These are phyloP conservation scores for Rhododendron henanense DNA, from an alignment of 148 eudicot species.

Conservation along the genomic window DNA sequence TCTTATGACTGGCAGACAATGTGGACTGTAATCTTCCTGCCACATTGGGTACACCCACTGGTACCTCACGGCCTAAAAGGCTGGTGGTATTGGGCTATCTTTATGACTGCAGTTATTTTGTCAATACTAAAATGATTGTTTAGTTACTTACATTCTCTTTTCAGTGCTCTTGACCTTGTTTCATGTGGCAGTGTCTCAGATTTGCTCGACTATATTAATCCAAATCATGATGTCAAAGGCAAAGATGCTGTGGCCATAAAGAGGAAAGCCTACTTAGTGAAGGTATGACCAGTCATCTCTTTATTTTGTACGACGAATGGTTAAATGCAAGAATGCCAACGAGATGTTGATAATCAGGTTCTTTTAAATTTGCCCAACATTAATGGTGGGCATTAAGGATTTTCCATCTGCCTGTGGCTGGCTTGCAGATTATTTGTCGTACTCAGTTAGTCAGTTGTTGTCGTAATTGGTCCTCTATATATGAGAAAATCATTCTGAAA, in stretches of 20 bases:
- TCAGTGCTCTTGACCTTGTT: not conserved
- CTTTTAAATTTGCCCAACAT: not conserved
- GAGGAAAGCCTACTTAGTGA: constrained; percentile 61
- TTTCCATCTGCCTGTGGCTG: not conserved
- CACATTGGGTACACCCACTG: not conserved
- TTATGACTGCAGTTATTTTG: not conserved
- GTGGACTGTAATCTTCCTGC: constrained; percentile 1
- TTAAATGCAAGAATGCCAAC: not conserved
- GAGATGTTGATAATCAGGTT: not conserved
- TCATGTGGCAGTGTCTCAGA: constrained; percentile 80
- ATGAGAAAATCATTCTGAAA: not conserved
- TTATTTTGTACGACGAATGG: not conserved
- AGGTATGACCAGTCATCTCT: constrained; percentile 39
- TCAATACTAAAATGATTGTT: not conserved
- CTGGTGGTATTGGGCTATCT: not conserved
- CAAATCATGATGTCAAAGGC: constrained; percentile 72
- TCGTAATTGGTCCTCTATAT: not conserved
- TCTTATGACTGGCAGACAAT: not conserved
- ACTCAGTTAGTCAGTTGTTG: not conserved
- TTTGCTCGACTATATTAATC: constrained; percentile 97
- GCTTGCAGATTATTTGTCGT: not conserved
- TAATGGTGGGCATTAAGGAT: not conserved
- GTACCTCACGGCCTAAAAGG: constrained; percentile 7
- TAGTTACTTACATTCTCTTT: constrained; percentile 8
- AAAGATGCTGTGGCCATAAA: constrained; percentile 61